Base-by-base conservation (phyloP, 805 yeast genomes). In the Starmerella floricola region DNA sequence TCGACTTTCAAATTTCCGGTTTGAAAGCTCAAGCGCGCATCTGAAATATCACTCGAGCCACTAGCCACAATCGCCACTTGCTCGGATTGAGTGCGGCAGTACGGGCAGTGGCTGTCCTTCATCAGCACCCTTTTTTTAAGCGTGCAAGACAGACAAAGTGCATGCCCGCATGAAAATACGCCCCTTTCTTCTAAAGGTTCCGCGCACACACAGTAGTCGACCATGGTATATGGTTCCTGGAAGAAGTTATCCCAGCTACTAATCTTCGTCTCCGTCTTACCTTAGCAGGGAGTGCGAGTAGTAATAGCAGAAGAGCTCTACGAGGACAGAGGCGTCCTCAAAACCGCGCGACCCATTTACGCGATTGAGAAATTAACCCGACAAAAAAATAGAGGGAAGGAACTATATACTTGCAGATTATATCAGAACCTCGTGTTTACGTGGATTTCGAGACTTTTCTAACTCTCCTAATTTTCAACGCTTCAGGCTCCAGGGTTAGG, bases 101-200 rank as follows among this genome's bases (percentile, higher is more conserved):
- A 78, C 37, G 87, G 67, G 66, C 99, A 91, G 16, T 72, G 65
- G 26, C 68, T 70, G 61, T 82, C 84, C 19, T 72, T 69, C 61
- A 80, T 86, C 13, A 88, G 63, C 0, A 86, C 87, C 34, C 95
- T 67, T 55, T 85, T 86, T 49, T 95, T 70, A 50, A 88, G 72
- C 0, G 84, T 67, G 65, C 99, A 91, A 34, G 59, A 63, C 56
- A 85, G 83, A 60, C 99, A 91, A 0, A 86, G 76, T 27, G 67
- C 71, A 58, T 91, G 97, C 53, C 78, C 76, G 61, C 99, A 91
- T 0, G 85, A 82, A 1, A 91, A 72, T 8, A 81, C 55, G 0
- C 94, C 84, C 2, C 77, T 75, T 51, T 68, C 72, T n/a, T 53
- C 50, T 21, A 85, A 67, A 24, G 65, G 64, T 35, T 82, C 79